Base-by-base conservation (phyloP, 768 basidiomycete species). In the Macrolepiota albuminosa region DNA sequence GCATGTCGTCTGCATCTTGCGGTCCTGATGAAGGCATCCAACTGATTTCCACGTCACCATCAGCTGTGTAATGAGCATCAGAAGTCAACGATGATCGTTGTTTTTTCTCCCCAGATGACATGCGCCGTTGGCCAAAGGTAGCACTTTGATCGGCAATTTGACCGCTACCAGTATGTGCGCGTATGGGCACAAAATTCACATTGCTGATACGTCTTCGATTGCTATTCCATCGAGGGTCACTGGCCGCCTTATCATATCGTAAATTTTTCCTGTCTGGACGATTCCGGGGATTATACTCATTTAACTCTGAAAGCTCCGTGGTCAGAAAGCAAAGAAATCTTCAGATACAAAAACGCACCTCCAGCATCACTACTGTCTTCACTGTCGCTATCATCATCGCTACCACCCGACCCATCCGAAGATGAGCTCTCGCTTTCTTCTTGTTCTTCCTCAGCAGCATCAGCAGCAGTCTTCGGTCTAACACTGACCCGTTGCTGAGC, bases 391-490 rank as follows among this genome's bases (percentile, higher is more conserved):
- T 77, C 73, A 8, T 60, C 80, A 61, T 75, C 82, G 42, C 72
- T 74, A 40, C 73, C 75, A 51, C 71, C 80, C 56, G 82, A 70
- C n/a, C 79, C 82, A 63, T 85, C 82, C 3, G 83, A 86, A 9
- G 87, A 88, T 16, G 70, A 57, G 68, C 80, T 84, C 60, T 93
- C 90, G 64, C 88, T 91, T 69, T 93, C 91, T 18, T 95, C 95
- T 34, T 91, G 91, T 64, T 95, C 93, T 39, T 91, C 86, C 67
- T 95, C 91, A 29, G 93, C 91, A 1, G 88, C 92, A 1, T 95
- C 91, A 29, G 93, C 91, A 1, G 88, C 92, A 1, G 92, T 95
- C 79, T 83, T 91, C 53, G 73, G 72, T 63, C 78, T 73, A 37
- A 64, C 67, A 56, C 66, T 67, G 29, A 61, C 69, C 68, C 76